Evolutionary conservation across 1,284 basidiomycete genomes (phyloP).

Genomic region (Pterulicium gracile): DNA sequence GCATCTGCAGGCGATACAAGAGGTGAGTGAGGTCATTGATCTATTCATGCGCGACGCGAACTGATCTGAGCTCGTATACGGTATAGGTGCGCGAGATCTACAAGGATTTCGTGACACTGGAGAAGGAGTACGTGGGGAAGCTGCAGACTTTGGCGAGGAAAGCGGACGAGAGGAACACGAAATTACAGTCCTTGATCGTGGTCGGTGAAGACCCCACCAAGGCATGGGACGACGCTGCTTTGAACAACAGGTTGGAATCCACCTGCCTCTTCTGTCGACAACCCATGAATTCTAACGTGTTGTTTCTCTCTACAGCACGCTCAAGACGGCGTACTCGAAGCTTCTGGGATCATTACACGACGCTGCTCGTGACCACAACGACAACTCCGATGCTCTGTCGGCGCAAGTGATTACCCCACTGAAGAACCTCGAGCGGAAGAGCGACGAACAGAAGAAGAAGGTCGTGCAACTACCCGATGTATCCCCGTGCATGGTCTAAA

Average conservation of each 20-base stretch:
- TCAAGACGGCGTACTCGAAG: conserved; percentile 55
- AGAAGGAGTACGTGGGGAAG: conserved; percentile 67
- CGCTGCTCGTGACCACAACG: conserved; percentile 57
- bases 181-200: conserved; percentile 40
- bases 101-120: conserved; percentile 50
- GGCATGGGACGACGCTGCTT: conserved; percentile 38
- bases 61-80: conserved; percentile 5
- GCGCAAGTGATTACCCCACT: conserved; percentile 57
- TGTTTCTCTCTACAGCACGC: conserved; percentile 34
- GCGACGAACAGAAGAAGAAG: conserved; percentile 61
- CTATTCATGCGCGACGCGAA: conserved; percentile 4
- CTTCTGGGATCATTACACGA: conserved; percentile 50
- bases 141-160: conserved; percentile 55
- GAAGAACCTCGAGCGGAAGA: conserved; percentile 44
- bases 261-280: conserved; percentile 4
- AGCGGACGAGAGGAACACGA: conserved; percentile 59
- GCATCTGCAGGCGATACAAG: conserved; percentile 51
- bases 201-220: conserved; percentile 62
- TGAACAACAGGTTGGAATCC: conserved; percentile 46
- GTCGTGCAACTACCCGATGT: conserved; percentile 20
- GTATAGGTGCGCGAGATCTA: conserved; percentile 61
- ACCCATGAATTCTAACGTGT: conserved; percentile 1
- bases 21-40: conserved; percentile 36
- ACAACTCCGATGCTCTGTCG: conserved; percentile 50
- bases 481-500: conserved; percentile 7